Percentiles rank a stretch among this genome's conserved stretches.
Evolutionary conservation across 2,329 filamentous ascomycete species (phyloP).

Genomic region (Pestalotiopsis sp.): DNA sequence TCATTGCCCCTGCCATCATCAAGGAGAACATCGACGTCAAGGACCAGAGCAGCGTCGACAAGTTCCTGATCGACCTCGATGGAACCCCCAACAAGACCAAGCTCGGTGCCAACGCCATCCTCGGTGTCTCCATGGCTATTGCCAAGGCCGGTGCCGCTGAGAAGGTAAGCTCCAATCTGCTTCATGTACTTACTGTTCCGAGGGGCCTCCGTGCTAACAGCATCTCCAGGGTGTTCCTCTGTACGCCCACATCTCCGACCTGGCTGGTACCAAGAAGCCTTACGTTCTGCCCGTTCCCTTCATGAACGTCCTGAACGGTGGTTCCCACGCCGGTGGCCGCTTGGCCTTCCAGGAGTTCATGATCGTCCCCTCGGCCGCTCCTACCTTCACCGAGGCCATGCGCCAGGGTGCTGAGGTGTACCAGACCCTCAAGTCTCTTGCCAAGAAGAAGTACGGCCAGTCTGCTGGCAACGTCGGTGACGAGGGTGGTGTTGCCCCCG

Average conservation of each 20-base stretch:
- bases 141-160: constrained; percentile 89
- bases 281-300: constrained; percentile 89
- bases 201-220: constrained; percentile 5
- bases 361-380: constrained; percentile 85
- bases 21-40: constrained; percentile 83
- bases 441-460: constrained; percentile 99
- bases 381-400: constrained; percentile 93
- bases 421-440: constrained; percentile 93
- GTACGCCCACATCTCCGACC: constrained; percentile 85
- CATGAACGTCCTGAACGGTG: constrained; percentile 91
- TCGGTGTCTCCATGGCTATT: constrained; percentile 82
- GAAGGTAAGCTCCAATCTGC: constrained; percentile 56
- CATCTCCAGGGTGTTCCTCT: constrained; percentile 69
- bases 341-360: constrained; percentile 96
- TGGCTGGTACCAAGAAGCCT: constrained; percentile 88
- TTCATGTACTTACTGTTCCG: neutral
- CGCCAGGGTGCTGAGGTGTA: constrained; percentile 97
- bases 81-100: constrained; percentile 86
- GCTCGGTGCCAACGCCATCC: constrained; percentile 86
- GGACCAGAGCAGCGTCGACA: constrained; percentile 82
- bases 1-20: constrained; percentile 81
- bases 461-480: constrained; percentile 99
- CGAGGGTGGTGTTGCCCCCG: constrained; percentile 98
- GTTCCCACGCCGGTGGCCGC: constrained; percentile 96
- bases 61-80: constrained; percentile 84